Base-by-base conservation (phyloP, 2,329 filamentous ascomycete genomes). In the Colletotrichum chlorophyti region DNA sequence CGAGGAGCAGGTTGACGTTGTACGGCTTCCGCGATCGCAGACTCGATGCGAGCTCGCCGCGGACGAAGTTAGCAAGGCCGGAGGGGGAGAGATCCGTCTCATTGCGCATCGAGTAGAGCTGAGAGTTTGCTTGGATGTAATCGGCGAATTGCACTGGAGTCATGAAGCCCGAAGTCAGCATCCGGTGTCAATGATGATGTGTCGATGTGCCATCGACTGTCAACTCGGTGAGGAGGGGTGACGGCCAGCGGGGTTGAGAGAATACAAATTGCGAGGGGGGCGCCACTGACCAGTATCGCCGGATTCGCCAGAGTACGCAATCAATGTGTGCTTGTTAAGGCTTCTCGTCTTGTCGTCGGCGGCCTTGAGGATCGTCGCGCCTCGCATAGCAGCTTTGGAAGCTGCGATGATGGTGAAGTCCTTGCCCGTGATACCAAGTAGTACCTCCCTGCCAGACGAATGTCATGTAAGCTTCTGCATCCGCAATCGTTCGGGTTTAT, bases 41-140 rank as follows among this genome's bases (percentile, higher is more conserved):
- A 72, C 92, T 95, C 61, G 88, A 89, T 40, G 96, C 95, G 63
- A 99, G 87, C 79, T 99, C 93, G 72, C 90, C 90, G 65, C 95
- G 91, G 67, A 99, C 93, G 74, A 97, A 99, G 80, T 91, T 88
- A 62, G 93, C 91, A 53, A 97, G 88, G 34, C 92, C 95, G 31
- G 89, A 88, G 9, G 95, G 94, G 40, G 91, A 92, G 61, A 99
- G 87, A 70, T 97, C 92, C 72, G 90, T 90, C 76, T 93, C 91
- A 75, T 98, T 98, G 72, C 96, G 92, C 93, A 98, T 99, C 66
- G 91, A 93, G 81, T 99, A 99, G 72, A 99, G 90, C 79, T 97
- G 92, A 64, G 95, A 89, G 77, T 99, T 99, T 74, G 94, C 93
- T 85, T 98, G 93, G 75, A 99, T 96, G 80, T 94, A 99, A 80